Percentiles rank a stretch among this genome's conserved stretches.
These are phyloP conservation scores for Stylosanthes scabra DNA, from an alignment of 331 rosid genomes.

Conservation along the genomic window DNA sequence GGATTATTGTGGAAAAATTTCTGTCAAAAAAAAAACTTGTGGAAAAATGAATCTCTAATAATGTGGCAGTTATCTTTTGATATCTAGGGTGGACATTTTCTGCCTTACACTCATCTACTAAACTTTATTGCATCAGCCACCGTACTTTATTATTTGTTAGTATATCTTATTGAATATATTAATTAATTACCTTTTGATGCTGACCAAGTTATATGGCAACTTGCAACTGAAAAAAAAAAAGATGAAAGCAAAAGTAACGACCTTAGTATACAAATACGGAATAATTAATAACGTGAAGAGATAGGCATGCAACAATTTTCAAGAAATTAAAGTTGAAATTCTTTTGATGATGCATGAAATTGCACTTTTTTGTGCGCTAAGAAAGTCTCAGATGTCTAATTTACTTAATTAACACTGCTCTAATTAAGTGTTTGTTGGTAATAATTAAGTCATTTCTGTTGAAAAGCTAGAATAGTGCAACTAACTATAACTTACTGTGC, in stretches of 20 bases:
- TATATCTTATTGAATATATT: no score
- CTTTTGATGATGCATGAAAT: conserved; percentile 13
- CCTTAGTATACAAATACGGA: background rate
- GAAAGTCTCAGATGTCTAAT: background rate
- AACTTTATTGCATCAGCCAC: conserved; percentile 41
- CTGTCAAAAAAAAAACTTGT: background rate
- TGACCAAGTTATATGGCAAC: conserved; percentile 15
- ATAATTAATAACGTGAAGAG: conserved; percentile 6
- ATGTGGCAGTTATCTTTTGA: background rate
- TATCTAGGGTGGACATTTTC: background rate
- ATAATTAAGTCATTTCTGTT: no score
- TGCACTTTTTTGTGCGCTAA: conserved; percentile 25
- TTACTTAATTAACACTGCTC: no score
- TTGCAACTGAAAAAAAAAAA: conserved; percentile 27
- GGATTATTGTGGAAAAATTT: no score
- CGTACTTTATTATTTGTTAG: background rate
- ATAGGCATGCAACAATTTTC: background rate
- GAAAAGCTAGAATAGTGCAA: no score
- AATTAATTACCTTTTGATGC: background rate
- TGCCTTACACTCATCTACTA: conserved; percentile 9
- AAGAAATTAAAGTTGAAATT: conserved; percentile 6
- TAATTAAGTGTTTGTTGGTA: no score
- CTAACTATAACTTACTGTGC: no score
- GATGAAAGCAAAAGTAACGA: conserved; percentile 1
- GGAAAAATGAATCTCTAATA: background rate